Evolutionary conservation across 495 filamentous ascomycete genomes (phyloP).

Genomic region (Tuber indicum): DNA sequence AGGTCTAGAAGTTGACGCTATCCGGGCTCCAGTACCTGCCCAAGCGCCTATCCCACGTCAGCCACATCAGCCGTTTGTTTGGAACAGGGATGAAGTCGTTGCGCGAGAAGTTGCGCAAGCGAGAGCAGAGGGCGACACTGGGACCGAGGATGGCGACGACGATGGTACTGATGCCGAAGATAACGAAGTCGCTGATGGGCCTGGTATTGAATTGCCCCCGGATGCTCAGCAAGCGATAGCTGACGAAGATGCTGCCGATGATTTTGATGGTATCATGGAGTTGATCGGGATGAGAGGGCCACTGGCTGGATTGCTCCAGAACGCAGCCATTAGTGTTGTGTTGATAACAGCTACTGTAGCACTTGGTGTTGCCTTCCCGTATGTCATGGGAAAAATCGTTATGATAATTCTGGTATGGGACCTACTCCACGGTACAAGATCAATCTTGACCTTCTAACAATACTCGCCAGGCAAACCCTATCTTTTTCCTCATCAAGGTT

Average conservation of each 20-base stretch:
- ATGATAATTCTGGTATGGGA: conserved; percentile 50
- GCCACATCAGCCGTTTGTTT: background rate
- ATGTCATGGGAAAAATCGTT: conserved; percentile 77
- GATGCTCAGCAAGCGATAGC: conserved; percentile 37
- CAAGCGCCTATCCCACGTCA: conserved; percentile 1
- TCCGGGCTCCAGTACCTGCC: background rate
- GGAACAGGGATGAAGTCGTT: background rate
- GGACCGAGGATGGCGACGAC: conserved; percentile 31
- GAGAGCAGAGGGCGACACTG: conserved; percentile 6
- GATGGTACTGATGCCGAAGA: conserved; percentile 31
- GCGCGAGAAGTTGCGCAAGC: background rate
- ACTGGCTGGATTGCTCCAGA: conserved; percentile 80
- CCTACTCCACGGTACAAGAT: background rate
- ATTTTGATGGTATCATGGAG: conserved; percentile 96
- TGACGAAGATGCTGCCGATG: conserved; percentile 72
- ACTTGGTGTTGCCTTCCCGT: conserved; percentile 80
- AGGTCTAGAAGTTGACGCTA: background rate
- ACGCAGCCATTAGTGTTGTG: conserved; percentile 85
- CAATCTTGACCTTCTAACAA: conserved; percentile 7
- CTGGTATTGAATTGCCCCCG: conserved; percentile 31
- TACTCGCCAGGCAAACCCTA: conserved; percentile 62
- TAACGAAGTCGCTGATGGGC: conserved; percentile 8
- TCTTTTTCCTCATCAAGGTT: conserved; percentile 59
- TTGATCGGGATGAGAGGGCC: conserved; percentile 95
- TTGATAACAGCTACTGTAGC: conserved; percentile 81